Base-by-base conservation (phyloP, 164 flowering plant genomes). In the Brasenia schreberi region DNA sequence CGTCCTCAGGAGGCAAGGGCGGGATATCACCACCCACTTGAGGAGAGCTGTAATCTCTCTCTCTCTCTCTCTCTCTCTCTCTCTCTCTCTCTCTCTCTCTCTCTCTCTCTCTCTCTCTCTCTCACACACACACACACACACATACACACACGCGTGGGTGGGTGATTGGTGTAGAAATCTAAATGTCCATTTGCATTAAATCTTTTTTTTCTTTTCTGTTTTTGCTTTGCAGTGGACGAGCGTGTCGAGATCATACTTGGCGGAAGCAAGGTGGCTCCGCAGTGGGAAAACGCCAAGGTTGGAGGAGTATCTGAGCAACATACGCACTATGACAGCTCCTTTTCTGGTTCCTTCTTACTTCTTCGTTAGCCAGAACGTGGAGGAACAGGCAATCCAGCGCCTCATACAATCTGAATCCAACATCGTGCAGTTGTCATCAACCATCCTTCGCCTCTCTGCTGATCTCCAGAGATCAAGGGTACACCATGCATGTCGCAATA, bases 261-360 rank as follows among this genome's bases (percentile, higher is more conserved):
- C 67, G 68, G 88, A 84, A 64, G 85, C 88, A 63, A 72, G 74
- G 62, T 84, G 88, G 84, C 69, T 70, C 58, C 66, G 68, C 61
- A 67, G 17, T 23, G 79, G 79, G 5, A 62, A 79, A 27, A 76
- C 66, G 4, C 83, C 88, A 64, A 62, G 77, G 1, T 60, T 79
- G 10, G 52, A 72, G 33, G 85, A 84, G 69, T 81, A 82, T 19
- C 18, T 82, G 10, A 66, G 64, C 17, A 84, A 81, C 69, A 83
- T 75, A 18, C 69, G 75, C 74, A 73, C 73, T 4, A 72, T 78
- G 3, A 61, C 74, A 11, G 83, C 68, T n/a, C 72, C 77, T 17
- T 42, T 82, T 10, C 60, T 73, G 2, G 53, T 67, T 42, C 76
- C 73, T 72, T 19, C 72, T 7, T 71, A 68, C 18, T 66, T 72